phyloP scores from a whole-genome alignment of 225 moss, liverwort and hornwort species.

The Pleurozium schreberi region DNA sequence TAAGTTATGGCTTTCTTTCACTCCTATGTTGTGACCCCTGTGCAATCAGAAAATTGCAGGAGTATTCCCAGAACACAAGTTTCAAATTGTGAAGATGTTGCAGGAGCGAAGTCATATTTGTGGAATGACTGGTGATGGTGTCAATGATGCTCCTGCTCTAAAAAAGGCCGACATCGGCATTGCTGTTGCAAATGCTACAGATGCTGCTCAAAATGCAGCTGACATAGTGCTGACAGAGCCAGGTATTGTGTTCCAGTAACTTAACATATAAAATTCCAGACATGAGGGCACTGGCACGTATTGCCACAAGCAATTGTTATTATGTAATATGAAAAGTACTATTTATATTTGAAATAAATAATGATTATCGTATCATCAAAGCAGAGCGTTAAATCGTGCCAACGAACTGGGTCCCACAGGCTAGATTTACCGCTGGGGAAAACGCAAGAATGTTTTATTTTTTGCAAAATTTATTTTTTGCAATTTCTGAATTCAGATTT shows the following conservation, averaged over 20 bases:
- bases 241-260: background rate
- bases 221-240: slow-evolving; percentile 61
- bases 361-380: background rate
- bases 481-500: too few relatives aligned
- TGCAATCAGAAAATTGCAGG: slow-evolving; percentile 21
- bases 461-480: too few relatives aligned
- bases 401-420: too few relatives aligned
- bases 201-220: slow-evolving; percentile 59
- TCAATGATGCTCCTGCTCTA: slow-evolving; percentile 61
- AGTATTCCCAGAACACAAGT: slow-evolving; percentile 64
- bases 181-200: slow-evolving; percentile 63
- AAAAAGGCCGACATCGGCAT: slow-evolving; percentile 69
- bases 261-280: too few relatives aligned
- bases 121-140: slow-evolving; percentile 71
- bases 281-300: background rate
- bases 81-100: slow-evolving; percentile 51
- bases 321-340: background rate
- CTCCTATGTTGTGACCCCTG: background rate
- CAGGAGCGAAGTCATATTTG: slow-evolving; percentile 52
- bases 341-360: background rate
- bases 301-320: background rate
- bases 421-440: too few relatives aligned
- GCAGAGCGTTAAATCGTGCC: too few relatives aligned
- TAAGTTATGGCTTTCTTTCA: background rate
- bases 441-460: too few relatives aligned